Evolutionary conservation across 257 asterid species (phyloP), one percentile per base, ranked within the genome.

Genomic region (Penstemon barbatus): DNA sequence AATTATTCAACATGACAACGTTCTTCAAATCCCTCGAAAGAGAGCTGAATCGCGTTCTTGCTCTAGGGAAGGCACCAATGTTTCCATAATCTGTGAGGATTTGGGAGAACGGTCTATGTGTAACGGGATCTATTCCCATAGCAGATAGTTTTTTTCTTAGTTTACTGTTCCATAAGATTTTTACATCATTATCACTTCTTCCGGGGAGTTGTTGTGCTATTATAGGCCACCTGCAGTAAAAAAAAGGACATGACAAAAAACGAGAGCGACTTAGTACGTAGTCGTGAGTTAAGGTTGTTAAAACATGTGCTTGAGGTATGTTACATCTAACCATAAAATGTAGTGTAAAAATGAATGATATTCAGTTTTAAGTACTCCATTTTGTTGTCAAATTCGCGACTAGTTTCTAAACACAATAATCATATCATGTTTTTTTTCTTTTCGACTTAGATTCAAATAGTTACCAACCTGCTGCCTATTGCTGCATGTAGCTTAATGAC

Each of bases 91-190:
- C 97, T 0, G 96, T 87, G 1, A 88, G 92, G 71, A 90, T 92
- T 66, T 92, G 96, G 19, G 98, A 90, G 81, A 86, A 92, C 6
- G 98, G 97, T 59, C 86, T 88, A 65, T 90, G 98, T 7, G 98
- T 92, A 5, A 90, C 89, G 0, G 95, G 98, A 82, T 92, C 98
- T 18, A 92, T 92, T 40, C 98, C 97, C 87, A 88, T 87, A 51
- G 97, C 96, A 0, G 93, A 78, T 0, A 92, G 94, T 81, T 84
- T 92, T 86, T 90, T 92, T 49, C 89, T 84, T 8, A 92, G 68
- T 52, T 86, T 92, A 3, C 86, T 85, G 79, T 92, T 92, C 98
- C 98, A 92, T 3, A 86, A 52, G 68, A 72, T 71, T 68, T 92
- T 90, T 64, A 90, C 94, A 48, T 90, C 98, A 44, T 62, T 80